phyloP scores from a whole-genome alignment of 306 rosid species.

The Quercus wislizeni region DNA sequence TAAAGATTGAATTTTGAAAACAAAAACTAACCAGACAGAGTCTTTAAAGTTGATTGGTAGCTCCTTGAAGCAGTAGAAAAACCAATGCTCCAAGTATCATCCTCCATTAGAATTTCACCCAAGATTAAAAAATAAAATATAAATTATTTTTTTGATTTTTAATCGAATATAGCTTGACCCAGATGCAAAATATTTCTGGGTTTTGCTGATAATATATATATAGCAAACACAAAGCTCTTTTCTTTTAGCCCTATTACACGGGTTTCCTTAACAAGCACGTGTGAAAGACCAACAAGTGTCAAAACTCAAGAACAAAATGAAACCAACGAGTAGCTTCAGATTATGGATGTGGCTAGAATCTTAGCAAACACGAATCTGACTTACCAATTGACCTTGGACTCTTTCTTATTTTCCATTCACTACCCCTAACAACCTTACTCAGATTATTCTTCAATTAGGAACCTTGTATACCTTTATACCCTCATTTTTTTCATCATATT shows the following conservation, averaged over 20 bases:
- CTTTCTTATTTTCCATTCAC: constrained; percentile 28
- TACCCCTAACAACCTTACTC: constrained; percentile 29
- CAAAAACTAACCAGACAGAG: constrained; percentile 51
- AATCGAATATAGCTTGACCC: constrained; percentile 10
- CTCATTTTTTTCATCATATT: neutral
- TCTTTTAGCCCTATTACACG: neutral
- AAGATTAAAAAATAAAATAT: neutral
- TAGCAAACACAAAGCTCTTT: neutral
- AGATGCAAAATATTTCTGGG: neutral
- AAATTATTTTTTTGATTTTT: neutral
- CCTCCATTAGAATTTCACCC: constrained; percentile 45
- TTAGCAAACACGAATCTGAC: constrained; percentile 40
- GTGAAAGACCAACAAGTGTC: neutral
- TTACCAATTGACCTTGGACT: constrained; percentile 14
- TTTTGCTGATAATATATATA: neutral
- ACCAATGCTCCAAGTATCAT: constrained; percentile 37
- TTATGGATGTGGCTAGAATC: constrained; percentile 26
- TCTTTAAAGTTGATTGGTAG: constrained; percentile 38
- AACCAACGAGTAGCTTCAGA: constrained; percentile 28
- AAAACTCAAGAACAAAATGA: constrained; percentile 8
- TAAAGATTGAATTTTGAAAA: neutral
- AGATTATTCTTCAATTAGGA: constrained; percentile 20
- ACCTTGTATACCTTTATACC: neutral
- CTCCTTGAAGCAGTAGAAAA: constrained; percentile 43
- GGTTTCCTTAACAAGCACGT: neutral